phyloP scores from a whole-genome alignment of 352 stramenopile species.

The Globisporangium heterothallicum region DNA sequence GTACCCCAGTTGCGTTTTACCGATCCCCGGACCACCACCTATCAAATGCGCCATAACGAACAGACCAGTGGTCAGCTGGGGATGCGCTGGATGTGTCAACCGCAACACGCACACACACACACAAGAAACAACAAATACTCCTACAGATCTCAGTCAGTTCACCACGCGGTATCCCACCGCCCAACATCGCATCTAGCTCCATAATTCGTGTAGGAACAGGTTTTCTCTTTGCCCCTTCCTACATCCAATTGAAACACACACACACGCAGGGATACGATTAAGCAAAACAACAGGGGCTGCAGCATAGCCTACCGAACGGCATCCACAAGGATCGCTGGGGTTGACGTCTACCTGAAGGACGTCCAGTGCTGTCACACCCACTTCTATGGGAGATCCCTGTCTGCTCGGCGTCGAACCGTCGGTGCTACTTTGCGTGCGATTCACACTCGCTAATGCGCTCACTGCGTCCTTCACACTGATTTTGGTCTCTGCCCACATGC shows the following conservation, averaged over 20 bases:
- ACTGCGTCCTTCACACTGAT: slow-evolving; percentile 36
- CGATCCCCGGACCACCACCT: slow-evolving; percentile 62
- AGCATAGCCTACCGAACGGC: no score
- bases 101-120: neutral
- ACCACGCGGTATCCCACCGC: slow-evolving; percentile 53
- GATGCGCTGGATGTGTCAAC: neutral
- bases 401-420: neutral
- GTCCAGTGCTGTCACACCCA: slow-evolving; percentile 40
- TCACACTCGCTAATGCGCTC: slow-evolving; percentile 21
- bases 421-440: neutral
- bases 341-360: slow-evolving; percentile 48
- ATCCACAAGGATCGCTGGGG: no score
- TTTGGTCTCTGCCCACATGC: slow-evolving; percentile 25
- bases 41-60: slow-evolving; percentile 5
- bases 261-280: no score
- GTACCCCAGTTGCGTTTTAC: slow-evolving; percentile 77
- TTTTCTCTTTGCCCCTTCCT: slow-evolving; percentile 24
- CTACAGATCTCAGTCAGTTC: slow-evolving; percentile 83
- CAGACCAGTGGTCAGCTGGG: no score
- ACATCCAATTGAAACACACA: neutral
- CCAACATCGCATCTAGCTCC: slow-evolving; percentile 51
- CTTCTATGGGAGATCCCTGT: neutral
- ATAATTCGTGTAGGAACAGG: slow-evolving; percentile 41
- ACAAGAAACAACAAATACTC: slow-evolving; percentile 2
- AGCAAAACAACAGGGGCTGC: no score